Conservation (phyloP, 1,284 basidiomycete species). For the Ganoderma meredithae region DNA sequence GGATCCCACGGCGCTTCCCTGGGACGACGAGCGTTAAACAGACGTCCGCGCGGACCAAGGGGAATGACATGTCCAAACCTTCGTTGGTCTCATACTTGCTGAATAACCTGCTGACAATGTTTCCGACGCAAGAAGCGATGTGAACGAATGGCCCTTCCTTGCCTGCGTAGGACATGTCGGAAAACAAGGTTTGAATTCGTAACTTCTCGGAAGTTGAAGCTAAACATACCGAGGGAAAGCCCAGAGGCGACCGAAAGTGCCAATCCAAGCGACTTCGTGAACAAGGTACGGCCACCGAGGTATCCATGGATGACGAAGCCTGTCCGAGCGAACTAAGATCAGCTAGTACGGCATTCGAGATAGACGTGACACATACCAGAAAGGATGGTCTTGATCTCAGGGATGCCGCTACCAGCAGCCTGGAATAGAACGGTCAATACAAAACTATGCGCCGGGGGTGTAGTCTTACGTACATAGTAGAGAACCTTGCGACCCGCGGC, state of each 20-base stretch:
- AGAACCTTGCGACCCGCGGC: slow-evolving; percentile 68
- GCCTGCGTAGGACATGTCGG: slow-evolving; percentile 41
- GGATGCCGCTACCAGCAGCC: slow-evolving; percentile 96
- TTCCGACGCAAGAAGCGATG: slow-evolving; percentile 94
- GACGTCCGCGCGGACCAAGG: not conserved
- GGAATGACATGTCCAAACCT: slow-evolving; percentile 52
- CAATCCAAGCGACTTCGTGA: slow-evolving; percentile 92
- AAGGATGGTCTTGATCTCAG: slow-evolving; percentile 96
- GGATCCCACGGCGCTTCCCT: slow-evolving; percentile 91
- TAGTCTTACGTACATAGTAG: slow-evolving; percentile 72
- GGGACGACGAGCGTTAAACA: slow-evolving; percentile 13
- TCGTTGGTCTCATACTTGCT: slow-evolving; percentile 94
- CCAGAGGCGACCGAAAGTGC: slow-evolving; percentile 93
- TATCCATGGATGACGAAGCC: slow-evolving; percentile 99
- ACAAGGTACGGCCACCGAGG: slow-evolving; percentile 88
- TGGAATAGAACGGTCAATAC: slow-evolving; percentile 38
- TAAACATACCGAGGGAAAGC: slow-evolving; percentile 73
- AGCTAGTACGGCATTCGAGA: not conserved
- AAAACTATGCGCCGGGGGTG: too few species aligned
- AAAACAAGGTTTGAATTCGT: not conserved
- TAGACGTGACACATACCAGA: slow-evolving; percentile 61
- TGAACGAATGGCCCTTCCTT: slow-evolving; percentile 99
- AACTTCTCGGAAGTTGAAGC: not conserved
- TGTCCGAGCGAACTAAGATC: slow-evolving; percentile 35
- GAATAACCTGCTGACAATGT: slow-evolving; percentile 90